These are phyloP conservation scores for Chenopodium formosanum DNA, from an alignment of 148 eudicot genomes.

Conservation along the genomic window DNA sequence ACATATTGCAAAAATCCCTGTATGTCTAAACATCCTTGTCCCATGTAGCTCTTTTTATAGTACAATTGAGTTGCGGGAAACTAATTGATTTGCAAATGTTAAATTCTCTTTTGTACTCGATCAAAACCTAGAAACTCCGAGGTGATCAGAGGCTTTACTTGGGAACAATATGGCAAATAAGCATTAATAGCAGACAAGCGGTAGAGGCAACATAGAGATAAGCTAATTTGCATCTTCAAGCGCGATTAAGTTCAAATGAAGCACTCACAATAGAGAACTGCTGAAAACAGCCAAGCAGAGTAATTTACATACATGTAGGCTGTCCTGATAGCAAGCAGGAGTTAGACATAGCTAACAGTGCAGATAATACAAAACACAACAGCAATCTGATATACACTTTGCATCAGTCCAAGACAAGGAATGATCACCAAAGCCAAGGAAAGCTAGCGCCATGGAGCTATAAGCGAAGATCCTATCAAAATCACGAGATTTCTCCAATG, in stretches of 20 bases:
- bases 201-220: neutral
- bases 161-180: neutral
- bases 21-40: too few species aligned
- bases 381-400: neutral
- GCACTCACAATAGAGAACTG: neutral
- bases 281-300: neutral
- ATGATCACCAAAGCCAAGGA: neutral
- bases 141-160: too few species aligned
- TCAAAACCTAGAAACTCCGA: too few species aligned
- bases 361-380: neutral
- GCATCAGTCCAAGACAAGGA: neutral
- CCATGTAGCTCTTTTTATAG: too few species aligned
- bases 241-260: neutral
- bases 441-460: constrained; percentile 12
- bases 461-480: too few species aligned
- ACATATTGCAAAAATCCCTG: too few species aligned
- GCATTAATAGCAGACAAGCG: neutral
- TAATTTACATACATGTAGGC: neutral
- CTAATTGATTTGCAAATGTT: too few species aligned
- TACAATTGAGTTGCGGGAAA: too few species aligned
- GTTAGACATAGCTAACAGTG: neutral
- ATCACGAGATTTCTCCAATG: constrained; percentile 17
- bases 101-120: too few species aligned
- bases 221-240: neutral
- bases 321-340: neutral